Percentiles rank a stretch among this genome's conserved stretches.
phyloP scores from a whole-genome alignment of 1,284 basidiomycete species.

The Sparassis latifolia region DNA sequence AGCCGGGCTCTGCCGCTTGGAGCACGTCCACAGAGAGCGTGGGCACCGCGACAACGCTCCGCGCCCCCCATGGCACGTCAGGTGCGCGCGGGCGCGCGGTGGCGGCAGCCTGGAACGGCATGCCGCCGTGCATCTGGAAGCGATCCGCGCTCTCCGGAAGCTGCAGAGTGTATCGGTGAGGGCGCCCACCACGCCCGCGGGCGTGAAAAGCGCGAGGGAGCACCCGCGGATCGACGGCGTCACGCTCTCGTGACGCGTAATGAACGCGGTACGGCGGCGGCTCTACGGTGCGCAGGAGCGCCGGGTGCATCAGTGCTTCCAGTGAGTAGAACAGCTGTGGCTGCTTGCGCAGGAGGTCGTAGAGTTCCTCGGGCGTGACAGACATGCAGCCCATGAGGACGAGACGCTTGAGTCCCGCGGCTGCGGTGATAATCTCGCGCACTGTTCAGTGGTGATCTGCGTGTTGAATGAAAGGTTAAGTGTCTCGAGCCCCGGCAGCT shows the following conservation, averaged over 20 bases:
- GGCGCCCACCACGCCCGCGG: neutral
- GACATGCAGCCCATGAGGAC: slow-evolving; percentile 20
- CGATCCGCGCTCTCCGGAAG: neutral
- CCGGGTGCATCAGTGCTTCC: slow-evolving; percentile 24
- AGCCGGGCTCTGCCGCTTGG: neutral
- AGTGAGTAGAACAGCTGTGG: slow-evolving; percentile 21
- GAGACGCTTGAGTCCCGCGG: slow-evolving; percentile 19
- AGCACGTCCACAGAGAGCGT: neutral
- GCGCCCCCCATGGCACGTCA: neutral
- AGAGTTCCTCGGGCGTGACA: slow-evolving; percentile 18
- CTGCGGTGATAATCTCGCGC: slow-evolving; percentile 10
- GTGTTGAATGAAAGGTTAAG: slow-evolving; percentile 23
- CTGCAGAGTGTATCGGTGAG: neutral
- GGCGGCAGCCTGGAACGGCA: neutral
- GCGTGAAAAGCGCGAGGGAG: neutral
- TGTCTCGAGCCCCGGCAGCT: neutral
- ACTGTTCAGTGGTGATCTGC: slow-evolving; percentile 16
- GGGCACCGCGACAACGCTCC: neutral
- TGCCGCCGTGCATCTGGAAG: too few relatives aligned
- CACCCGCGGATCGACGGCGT: neutral
- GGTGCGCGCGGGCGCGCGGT: neutral
- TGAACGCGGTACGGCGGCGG: neutral
- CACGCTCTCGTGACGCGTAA: neutral
- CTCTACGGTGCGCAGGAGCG: slow-evolving; percentile 5
- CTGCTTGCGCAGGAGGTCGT: slow-evolving; percentile 12